Base-by-base conservation (phyloP, 2,329 filamentous ascomycete genomes). In the Helotiales sp. region DNA sequence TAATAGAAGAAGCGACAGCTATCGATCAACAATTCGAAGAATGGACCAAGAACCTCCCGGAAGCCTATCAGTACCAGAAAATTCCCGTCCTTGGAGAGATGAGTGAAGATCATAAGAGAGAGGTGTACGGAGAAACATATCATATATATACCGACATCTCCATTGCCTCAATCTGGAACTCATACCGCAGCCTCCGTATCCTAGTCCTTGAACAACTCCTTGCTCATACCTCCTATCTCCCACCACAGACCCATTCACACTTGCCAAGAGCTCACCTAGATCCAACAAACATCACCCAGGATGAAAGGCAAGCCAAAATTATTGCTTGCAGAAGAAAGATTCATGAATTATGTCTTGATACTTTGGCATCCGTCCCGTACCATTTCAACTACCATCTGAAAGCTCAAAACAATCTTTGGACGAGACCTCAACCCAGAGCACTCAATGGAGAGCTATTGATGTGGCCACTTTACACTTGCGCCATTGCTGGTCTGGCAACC, bases 91-190 rank as follows among this genome's bases (percentile, higher is more conserved):
- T 42, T 2, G 31, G 27, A 29, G 15, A 17, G 3, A n/a, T 13
- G 15, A 22, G 10, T 8, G 40, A 44, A 44, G 22, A 44, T 4
- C 22, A 24, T 12, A 24, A 44, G 22, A 44, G 22, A 25, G 52
- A 48, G 5, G 30, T 54, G 4, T 54, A 33, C 19, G 42, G 29
- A 10, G 42, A 54, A 17, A 34, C 29, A 22, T 54, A 54, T 47
- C 27, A 47, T 19, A 19, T 48, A 3, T 54, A 48, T 19, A 33
- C 29, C 17, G 30, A 47, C 13, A 25, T 48, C 5, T 30, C 9
- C 13, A 24, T 36, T 10, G 52, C 52, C 1, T 24, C 29, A 5
- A 4, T 25, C 2, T 54, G 52, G 52, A 54, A 54, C 13, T 36
- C 36, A 30, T 36, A 36, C 29, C 40, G 52, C 22, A 19, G 29